Percentiles rank a stretch among this genome's conserved stretches.
Conservation (phyloP, 2,329 filamentous ascomycete genomes). For the Acephala macrosclerotiorum region DNA sequence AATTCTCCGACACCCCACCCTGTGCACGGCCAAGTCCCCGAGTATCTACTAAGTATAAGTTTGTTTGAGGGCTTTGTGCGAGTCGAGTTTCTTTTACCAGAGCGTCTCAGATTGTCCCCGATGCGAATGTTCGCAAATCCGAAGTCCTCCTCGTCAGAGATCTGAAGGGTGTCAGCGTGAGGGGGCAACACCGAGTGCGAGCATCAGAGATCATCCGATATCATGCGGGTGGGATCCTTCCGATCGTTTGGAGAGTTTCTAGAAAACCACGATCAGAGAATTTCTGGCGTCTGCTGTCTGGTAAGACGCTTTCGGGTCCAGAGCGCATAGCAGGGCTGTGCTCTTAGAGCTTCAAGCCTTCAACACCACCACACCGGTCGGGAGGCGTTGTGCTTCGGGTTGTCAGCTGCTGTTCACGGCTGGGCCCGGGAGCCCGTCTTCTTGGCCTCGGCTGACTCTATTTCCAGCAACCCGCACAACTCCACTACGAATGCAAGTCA, state of each 20-base stretch:
- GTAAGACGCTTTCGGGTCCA: no score
- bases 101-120: slow-evolving; percentile 14
- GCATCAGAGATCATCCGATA: slow-evolving; percentile 3
- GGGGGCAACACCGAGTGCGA: neutral
- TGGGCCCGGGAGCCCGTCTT: neutral
- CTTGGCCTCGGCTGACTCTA: neutral
- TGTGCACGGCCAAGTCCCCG: slow-evolving; percentile 22
- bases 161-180: neutral
- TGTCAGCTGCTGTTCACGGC: neutral
- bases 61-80: slow-evolving; percentile 23
- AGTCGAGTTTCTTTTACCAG: slow-evolving; percentile 10
- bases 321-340: no score
- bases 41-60: slow-evolving; percentile 13
- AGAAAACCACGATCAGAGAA: neutral
- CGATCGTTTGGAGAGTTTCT: neutral
- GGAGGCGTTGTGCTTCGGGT: neutral
- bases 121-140: slow-evolving; percentile 13
- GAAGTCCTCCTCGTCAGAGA: slow-evolving; percentile 11
- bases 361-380: no score
- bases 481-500: neutral
- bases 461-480: neutral
- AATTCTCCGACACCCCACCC: slow-evolving; percentile 26
- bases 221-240: slow-evolving; percentile 7
- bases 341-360: no score
- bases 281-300: no score